These are phyloP conservation scores for Coemansia sp. DNA, from an alignment of 192 early-diverging fungal species.

Conservation along the genomic window DNA sequence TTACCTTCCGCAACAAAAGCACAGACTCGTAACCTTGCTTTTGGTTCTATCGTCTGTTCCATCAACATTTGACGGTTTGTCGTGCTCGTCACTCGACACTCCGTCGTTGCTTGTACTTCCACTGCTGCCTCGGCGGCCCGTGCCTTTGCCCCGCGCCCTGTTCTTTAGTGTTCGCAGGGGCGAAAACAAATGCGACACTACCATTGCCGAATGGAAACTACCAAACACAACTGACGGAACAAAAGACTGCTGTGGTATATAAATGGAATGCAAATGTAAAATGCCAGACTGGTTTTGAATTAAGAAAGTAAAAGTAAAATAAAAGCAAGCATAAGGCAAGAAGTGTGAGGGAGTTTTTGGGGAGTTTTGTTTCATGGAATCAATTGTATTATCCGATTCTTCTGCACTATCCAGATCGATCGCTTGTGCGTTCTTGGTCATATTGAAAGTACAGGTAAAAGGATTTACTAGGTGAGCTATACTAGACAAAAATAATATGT, in stretches of 20 bases:
- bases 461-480: not conserved
- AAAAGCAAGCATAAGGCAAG: too few species aligned
- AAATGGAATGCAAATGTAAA: conserved; percentile 1
- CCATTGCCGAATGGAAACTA: conserved; percentile 18
- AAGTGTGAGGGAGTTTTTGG: too few species aligned
- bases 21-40: conserved; percentile 23
- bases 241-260: not conserved
- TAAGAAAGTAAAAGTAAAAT: too few species aligned
- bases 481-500: not conserved
- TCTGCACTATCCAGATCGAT: too few species aligned
- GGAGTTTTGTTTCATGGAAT: too few species aligned
- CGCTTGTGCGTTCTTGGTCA: too few species aligned
- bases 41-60: conserved; percentile 5
- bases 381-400: too few species aligned
- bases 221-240: too few species aligned
- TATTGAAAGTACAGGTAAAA: not conserved
- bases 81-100: conserved; percentile 8
- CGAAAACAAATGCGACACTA: conserved; percentile 50
- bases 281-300: not conserved
- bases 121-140: conserved; percentile 8
- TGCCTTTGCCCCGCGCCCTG: conserved; percentile 18
- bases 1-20: conserved; percentile 42
- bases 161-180: conserved; percentile 52
- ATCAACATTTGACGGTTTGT: not conserved
- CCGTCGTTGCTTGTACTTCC: not conserved